Conservation (phyloP, 148 eudicot genomes). For the Cornus suecica region DNA sequence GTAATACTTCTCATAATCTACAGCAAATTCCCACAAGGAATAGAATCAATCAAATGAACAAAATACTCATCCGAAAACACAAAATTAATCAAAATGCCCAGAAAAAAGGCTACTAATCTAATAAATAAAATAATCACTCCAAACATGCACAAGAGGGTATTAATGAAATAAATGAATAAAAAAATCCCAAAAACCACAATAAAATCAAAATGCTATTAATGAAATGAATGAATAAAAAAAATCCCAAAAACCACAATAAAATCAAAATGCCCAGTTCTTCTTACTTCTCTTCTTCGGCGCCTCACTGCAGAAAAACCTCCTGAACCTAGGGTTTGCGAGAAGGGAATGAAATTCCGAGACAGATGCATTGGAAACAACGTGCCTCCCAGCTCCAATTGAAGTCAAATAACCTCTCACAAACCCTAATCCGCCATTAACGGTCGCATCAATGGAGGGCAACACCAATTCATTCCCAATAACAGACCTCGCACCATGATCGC, state of each 20-base stretch:
- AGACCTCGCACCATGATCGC: constrained; percentile 11
- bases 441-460: not conserved
- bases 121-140: too few species aligned
- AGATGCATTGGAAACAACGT: not conserved
- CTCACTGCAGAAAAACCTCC: constrained; percentile 36
- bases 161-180: too few species aligned
- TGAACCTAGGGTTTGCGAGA: constrained; percentile 19
- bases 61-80: not conserved
- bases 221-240: too few species aligned
- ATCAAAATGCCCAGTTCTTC: constrained; percentile 6
- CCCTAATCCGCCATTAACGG: constrained; percentile 14
- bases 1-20: constrained; percentile 50
- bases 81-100: not conserved
- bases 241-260: not conserved
- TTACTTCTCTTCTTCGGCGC: constrained; percentile 43
- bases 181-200: too few species aligned
- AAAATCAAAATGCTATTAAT: too few species aligned
- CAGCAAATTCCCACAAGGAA: constrained; percentile 10
- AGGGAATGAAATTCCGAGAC: constrained; percentile 12
- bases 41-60: not conserved
- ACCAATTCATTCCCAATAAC: constrained; percentile 1
- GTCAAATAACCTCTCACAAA: constrained; percentile 25
- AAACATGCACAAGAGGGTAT: too few species aligned
- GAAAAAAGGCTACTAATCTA: too few species aligned
- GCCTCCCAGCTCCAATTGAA: constrained; percentile 14